A percentile compares a stretch with the other conserved stretches of the same genome.
Conservation (phyloP, 805 yeast species). For the Tetrapisispora phaffii region DNA sequence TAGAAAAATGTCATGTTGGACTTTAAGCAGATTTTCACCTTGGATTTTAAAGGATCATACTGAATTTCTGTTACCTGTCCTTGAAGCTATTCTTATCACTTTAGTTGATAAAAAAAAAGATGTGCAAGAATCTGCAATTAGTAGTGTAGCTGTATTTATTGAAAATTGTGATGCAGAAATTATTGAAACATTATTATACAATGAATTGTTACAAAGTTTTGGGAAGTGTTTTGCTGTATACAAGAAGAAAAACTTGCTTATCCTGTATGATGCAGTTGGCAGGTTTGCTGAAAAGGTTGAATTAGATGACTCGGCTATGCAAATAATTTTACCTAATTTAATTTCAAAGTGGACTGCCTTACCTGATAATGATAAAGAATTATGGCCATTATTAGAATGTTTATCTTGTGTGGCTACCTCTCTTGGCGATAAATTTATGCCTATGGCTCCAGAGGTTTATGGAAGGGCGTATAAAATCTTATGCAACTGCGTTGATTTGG, state of each 20-base stretch:
- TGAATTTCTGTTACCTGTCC: constrained; percentile 62
- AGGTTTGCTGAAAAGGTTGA: constrained; percentile 72
- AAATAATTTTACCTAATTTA: constrained; percentile 67
- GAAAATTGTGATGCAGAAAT: constrained; percentile 61
- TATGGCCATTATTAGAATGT: constrained; percentile 91
- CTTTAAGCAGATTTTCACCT: constrained; percentile 70
- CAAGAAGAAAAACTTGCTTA: constrained; percentile 70
- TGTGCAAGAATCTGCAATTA: constrained; percentile 93
- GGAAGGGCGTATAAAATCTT: constrained; percentile 66
- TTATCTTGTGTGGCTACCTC: constrained; percentile 86
- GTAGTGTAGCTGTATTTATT: constrained; percentile 73
- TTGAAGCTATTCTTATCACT: constrained; percentile 65
- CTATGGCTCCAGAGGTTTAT: constrained; percentile 81
- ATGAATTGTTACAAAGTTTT: constrained; percentile 60
- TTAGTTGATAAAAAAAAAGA: constrained; percentile 76
- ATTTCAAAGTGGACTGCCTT: constrained; percentile 70
- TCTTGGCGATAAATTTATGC: constrained; percentile 74
- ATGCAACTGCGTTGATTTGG: constrained; percentile 55
- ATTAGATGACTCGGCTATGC: constrained; percentile 47
- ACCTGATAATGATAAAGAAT: constrained; percentile 67
- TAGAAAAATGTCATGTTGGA: constrained; percentile 93
- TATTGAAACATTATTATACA: constrained; percentile 49
- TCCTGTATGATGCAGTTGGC: constrained; percentile 83
- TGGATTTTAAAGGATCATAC: constrained; percentile 76
- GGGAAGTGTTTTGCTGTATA: constrained; percentile 65